A percentile compares a stretch with the other conserved stretches of the same genome.
These are phyloP conservation scores for Tympanopsis confertula DNA, from an alignment of 2,329 filamentous ascomycete species.

Conservation along the genomic window DNA sequence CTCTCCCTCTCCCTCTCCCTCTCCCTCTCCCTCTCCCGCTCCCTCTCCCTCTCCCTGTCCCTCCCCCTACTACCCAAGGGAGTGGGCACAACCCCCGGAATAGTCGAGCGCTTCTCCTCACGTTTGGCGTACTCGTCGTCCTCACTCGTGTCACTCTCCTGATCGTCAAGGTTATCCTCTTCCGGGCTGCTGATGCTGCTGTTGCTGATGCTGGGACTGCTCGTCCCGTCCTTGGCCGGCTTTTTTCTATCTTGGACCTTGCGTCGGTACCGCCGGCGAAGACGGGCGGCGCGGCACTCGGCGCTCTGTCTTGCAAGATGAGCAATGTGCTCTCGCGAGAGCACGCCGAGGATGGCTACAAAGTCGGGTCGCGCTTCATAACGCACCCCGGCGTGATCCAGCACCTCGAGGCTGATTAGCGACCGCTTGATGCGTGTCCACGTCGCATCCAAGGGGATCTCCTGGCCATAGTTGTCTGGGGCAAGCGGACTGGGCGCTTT, in stretches of 20 bases:
- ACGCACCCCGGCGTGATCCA: slow-evolving; percentile 40
- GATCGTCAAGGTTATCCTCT: slow-evolving; percentile 15
- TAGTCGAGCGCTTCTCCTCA: slow-evolving; percentile 9
- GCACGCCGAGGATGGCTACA: slow-evolving; percentile 45
- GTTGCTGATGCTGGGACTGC: too few relatives aligned
- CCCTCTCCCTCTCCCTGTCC: slow-evolving; percentile 12
- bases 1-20: slow-evolving; percentile 14
- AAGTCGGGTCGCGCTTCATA: slow-evolving; percentile 50
- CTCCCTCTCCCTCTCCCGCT: slow-evolving; percentile 20
- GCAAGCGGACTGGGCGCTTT: slow-evolving; percentile 20
- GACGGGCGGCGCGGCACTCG: slow-evolving; percentile 26
- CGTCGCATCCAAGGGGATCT: slow-evolving; percentile 42
- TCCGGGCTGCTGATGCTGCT: slow-evolving; percentile 16
- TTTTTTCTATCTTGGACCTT: too few relatives aligned
- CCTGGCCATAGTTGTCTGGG: slow-evolving; percentile 43
- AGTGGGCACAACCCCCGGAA: slow-evolving; percentile 16
- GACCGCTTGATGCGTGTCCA: slow-evolving; percentile 47
- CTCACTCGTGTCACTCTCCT: slow-evolving; percentile 14
- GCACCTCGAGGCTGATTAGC: slow-evolving; percentile 44
- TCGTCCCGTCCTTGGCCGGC: too few relatives aligned
- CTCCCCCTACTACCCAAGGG: slow-evolving; percentile 12
- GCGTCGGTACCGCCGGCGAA: slow-evolving; percentile 14
- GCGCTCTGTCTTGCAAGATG: slow-evolving; percentile 36
- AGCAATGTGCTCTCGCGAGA: slow-evolving; percentile 37
- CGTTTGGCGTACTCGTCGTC: slow-evolving; percentile 3